These are phyloP conservation scores for Anacardium occidentale DNA, from an alignment of 345 rosid species.

Conservation along the genomic window DNA sequence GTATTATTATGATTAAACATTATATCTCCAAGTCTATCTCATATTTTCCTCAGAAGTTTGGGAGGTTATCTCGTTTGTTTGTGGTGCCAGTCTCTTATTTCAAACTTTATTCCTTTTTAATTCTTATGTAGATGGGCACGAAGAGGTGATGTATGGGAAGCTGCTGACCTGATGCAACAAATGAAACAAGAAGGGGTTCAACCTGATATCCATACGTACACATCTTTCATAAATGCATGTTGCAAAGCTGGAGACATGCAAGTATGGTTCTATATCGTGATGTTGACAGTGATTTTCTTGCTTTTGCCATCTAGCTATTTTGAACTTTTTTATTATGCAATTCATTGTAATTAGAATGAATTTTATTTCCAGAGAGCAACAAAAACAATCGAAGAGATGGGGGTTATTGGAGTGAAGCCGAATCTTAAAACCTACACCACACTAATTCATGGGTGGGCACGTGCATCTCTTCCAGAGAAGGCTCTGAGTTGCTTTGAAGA, in stretches of 20 bases:
- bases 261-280: conserved; percentile 39
- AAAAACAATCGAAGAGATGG: conserved; percentile 67
- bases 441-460: conserved; percentile 88
- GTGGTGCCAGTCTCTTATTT: not conserved
- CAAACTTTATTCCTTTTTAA: not conserved
- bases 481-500: conserved; percentile 79
- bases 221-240: conserved; percentile 92
- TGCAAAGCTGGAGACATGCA: conserved; percentile 95
- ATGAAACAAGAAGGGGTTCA: conserved; percentile 83
- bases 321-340: not conserved
- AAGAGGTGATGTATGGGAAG: conserved; percentile 98
- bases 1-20: not conserved
- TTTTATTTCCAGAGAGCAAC: conserved; percentile 62
- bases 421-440: conserved; percentile 92
- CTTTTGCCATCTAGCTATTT: not conserved
- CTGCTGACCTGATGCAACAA: conserved; percentile 91
- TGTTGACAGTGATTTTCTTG: not conserved
- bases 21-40: not conserved
- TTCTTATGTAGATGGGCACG: conserved; percentile 77
- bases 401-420: conserved; percentile 59
- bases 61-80: not conserved
- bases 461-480: conserved; percentile 90
- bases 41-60: not conserved
- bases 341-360: not conserved
- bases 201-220: conserved; percentile 89